phyloP scores from a whole-genome alignment of 129 eudicot species.

The Rutidosis leptorrhynchoides region DNA sequence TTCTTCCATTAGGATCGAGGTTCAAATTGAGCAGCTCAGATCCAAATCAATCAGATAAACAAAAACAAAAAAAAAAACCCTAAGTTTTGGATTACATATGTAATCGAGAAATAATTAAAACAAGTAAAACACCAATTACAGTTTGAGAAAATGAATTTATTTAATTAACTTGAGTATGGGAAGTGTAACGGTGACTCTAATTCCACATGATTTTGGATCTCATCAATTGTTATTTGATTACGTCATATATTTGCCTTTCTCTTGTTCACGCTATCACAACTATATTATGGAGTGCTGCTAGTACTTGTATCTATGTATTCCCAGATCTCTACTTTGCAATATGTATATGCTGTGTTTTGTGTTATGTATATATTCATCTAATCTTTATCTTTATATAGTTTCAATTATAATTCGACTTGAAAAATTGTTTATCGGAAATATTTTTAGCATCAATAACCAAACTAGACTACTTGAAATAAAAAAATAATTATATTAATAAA shows the following conservation, averaged over 20 bases:
- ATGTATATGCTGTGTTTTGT: no score
- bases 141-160: constrained; percentile 11
- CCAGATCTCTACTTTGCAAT: no score
- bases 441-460: no score
- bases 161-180: not conserved
- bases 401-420: no score
- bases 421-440: no score
- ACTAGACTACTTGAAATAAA: no score
- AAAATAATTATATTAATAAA: no score
- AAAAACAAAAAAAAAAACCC: constrained; percentile 18
- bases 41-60: constrained; percentile 6
- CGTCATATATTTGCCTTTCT: not conserved
- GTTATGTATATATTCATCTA: no score
- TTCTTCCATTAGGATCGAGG: constrained; percentile 65
- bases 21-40: constrained; percentile 29
- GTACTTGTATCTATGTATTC: no score
- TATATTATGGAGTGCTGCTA: not conserved
- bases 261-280: not conserved
- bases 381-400: no score
- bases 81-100: constrained; percentile 11
- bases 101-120: not conserved
- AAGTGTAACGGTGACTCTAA: constrained; percentile 33
- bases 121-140: constrained; percentile 15
- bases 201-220: constrained; percentile 29
- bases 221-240: not conserved